phyloP scores from a whole-genome alignment of 768 basidiomycete species.

The Calocybe gangraenosa region DNA sequence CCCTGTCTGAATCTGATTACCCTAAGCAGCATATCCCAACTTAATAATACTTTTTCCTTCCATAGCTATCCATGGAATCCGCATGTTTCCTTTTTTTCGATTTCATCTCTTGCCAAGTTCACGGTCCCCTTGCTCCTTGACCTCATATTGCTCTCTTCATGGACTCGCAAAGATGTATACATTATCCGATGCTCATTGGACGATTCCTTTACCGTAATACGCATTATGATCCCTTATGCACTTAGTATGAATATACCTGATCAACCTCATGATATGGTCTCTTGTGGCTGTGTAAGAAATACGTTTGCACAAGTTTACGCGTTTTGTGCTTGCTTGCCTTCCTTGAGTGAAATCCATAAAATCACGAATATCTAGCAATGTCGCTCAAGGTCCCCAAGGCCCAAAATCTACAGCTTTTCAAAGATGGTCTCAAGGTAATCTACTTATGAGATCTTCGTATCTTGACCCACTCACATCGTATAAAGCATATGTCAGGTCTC shows the following conservation, averaged over 20 bases:
- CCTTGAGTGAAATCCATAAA: slow-evolving; percentile 6
- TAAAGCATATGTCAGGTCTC: slow-evolving; percentile 76
- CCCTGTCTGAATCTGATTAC: slow-evolving; percentile 13
- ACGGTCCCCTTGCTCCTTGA: slow-evolving; percentile 4
- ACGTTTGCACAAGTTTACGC: slow-evolving; percentile 17
- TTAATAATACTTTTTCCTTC: slow-evolving; percentile 16
- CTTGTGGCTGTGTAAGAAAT: slow-evolving; percentile 21
- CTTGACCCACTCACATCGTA: slow-evolving; percentile 5
- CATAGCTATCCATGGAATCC: slow-evolving; percentile 8
- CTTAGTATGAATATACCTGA: slow-evolving; percentile 2
- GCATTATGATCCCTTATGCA: slow-evolving; percentile 15
- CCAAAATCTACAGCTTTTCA: slow-evolving; percentile 89
- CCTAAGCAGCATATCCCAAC: slow-evolving; percentile 16
- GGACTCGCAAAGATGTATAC: slow-evolving; percentile 15
- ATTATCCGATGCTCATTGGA: slow-evolving; percentile 13
- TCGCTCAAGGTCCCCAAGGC: slow-evolving; percentile 92
- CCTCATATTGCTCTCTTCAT: not conserved
- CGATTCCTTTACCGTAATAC: slow-evolving; percentile 12
- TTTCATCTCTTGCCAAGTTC: slow-evolving; percentile 14
- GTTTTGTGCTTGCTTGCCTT: slow-evolving; percentile 11
- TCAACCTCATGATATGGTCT: not conserved
- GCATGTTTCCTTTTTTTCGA: slow-evolving; percentile 5
- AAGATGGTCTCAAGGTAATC: slow-evolving; percentile 90
- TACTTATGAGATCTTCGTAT: not conserved
- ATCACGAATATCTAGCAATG: slow-evolving; percentile 42